Conservation (phyloP, 2,329 filamentous ascomycete species). For the Talaromyces rugulosus region DNA sequence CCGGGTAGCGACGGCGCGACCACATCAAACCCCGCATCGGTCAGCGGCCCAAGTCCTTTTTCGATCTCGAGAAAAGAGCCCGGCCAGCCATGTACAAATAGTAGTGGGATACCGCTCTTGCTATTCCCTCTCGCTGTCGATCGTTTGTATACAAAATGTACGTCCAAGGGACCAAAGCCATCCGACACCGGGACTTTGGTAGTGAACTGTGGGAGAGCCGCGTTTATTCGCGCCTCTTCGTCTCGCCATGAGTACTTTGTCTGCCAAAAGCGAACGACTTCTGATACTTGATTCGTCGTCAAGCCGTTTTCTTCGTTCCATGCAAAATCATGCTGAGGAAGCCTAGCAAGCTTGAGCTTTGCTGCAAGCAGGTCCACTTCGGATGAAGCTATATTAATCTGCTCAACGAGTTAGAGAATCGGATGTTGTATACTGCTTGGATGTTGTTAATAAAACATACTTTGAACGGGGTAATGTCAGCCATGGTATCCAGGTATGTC, state of each 20-base stretch:
- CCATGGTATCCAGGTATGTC: background rate
- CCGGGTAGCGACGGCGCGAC: conserved; percentile 3
- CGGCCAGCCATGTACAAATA: conserved; percentile 22
- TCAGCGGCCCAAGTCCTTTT: background rate
- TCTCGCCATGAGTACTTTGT: conserved; percentile 2
- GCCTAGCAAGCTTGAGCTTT: background rate
- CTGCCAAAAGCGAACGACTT: background rate
- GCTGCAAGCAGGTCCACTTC: background rate
- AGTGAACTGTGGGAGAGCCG: conserved; percentile 1
- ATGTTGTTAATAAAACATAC: background rate
- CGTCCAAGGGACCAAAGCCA: background rate
- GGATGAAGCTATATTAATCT: background rate
- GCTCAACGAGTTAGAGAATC: background rate
- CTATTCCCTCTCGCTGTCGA: background rate
- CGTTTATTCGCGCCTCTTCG: conserved; percentile 1
- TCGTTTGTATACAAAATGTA: background rate
- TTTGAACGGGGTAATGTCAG: background rate
- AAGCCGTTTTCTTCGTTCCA: background rate
- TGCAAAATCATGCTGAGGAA: background rate
- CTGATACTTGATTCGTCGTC: background rate
- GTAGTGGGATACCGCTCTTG: conserved; percentile 6
- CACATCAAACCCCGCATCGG: conserved; percentile 1
- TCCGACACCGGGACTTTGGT: background rate
- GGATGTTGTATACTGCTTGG: background rate
- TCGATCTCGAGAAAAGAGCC: conserved; percentile 18